Base-by-base conservation (phyloP, 2,329 filamentous ascomycete species). In the Hymenoscyphus fraxineus region DNA sequence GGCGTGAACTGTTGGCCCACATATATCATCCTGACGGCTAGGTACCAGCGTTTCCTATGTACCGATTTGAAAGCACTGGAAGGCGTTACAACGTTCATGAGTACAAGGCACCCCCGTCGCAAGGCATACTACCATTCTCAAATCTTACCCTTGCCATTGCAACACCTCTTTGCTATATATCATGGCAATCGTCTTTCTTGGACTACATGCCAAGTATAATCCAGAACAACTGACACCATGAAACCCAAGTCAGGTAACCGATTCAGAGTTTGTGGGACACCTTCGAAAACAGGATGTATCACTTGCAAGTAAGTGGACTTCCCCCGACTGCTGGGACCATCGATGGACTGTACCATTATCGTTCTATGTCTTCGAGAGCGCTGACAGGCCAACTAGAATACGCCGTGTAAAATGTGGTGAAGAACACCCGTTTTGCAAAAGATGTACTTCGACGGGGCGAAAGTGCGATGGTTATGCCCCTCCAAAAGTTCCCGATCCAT, bases 371-470 rank as follows among this genome's bases (percentile, higher is more conserved):
- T 32, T n/a, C 35, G 39, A 59, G 65, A n/a, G 66, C n/a, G 4
- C 44, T 39, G 5, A 47, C 51, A 35, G 9, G 12, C 13, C 7
- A 12, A 35, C 12, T 59, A 74, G 73, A 58, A 71, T 73, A 22
- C 67, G 73, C 44, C 66, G 72, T 64, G 71, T 74, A 16, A 74
- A 74, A 57, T 74, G 73, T 59, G 73, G 71, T 44, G 73, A 74
- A 63, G 68, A 70, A 22, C 72, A 72, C 56, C 73, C 73, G 13
- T 71, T 70, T 60, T 74, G 73, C 58, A 71, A 69, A 61, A 67
- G 69, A 66, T 74, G 72, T 62, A 72, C 70, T 12, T 70, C 68
- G 0, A 74, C 72, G 6, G 72, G 72, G 16, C 65, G 72, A 13
- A 72, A 69, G 32, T 74, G 72, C 59, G 72, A 74, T 67, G 72